These are phyloP conservation scores for Ascochyta clinopodiicola DNA, from an alignment of 2,329 filamentous ascomycete genomes.

Conservation along the genomic window DNA sequence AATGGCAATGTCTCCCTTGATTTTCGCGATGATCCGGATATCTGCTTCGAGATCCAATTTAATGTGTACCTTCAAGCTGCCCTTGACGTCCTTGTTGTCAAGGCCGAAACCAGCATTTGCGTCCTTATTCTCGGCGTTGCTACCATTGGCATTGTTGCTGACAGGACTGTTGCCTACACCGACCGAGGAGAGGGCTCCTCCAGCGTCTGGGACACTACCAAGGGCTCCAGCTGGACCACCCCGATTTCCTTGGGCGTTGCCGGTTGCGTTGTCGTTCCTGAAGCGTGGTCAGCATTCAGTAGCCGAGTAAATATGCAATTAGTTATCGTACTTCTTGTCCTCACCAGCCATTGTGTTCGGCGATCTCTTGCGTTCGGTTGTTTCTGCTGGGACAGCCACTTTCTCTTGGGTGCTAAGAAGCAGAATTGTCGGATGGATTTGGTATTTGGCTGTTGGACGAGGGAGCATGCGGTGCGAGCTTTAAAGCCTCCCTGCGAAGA, in stretches of 20 bases:
- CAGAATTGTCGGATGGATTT: neutral
- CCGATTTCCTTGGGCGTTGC: constrained; percentile 10
- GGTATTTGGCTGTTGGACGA: neutral
- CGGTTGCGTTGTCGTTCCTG: neutral
- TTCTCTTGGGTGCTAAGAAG: constrained; percentile 1
- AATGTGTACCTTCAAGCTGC: constrained; percentile 32
- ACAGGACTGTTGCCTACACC: neutral
- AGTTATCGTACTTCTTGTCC: constrained; percentile 5
- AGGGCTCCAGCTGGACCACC: constrained; percentile 7
- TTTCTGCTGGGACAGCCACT: constrained; percentile 6
- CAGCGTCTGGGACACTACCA: constrained; percentile 15
- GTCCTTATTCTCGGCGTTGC: constrained; percentile 9
- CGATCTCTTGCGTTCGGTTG: neutral
- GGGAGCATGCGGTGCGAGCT: neutral
- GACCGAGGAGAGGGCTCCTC: constrained; percentile 14
- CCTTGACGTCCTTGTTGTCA: constrained; percentile 33
- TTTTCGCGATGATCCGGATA: constrained; percentile 28
- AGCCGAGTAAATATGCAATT: too few species aligned
- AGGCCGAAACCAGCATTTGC: constrained; percentile 24
- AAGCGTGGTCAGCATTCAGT: neutral
- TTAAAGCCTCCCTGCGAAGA: neutral
- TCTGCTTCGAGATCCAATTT: constrained; percentile 33
- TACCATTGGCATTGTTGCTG: constrained; percentile 1
- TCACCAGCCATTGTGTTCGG: constrained; percentile 13
- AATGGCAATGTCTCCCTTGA: constrained; percentile 33